These are phyloP conservation scores for Chenopodium album DNA, from an alignment of 148 eudicot genomes.

Conservation along the genomic window DNA sequence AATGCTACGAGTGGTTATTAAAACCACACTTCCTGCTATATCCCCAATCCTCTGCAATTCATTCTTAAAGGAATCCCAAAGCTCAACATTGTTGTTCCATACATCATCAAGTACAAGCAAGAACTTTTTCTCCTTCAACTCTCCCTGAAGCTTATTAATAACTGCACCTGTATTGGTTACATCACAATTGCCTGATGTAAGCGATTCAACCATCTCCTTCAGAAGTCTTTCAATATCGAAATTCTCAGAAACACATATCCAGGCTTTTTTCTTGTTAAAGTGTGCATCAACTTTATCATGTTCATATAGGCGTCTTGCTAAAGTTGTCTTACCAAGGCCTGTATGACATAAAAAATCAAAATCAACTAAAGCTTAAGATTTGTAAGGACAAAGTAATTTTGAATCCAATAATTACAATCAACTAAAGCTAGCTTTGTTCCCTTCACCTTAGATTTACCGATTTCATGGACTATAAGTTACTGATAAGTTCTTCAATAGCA, in stretches of 20 bases:
- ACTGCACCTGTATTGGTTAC: slow-evolving; percentile 1
- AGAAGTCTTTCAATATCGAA: not conserved
- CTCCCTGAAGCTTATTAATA: not conserved
- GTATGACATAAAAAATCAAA: not conserved
- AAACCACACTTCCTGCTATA: slow-evolving; percentile 13
- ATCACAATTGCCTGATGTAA: not conserved
- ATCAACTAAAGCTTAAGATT: not conserved
- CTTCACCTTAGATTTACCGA: not conserved
- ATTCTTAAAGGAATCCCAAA: slow-evolving; percentile 4
- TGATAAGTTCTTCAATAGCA: not conserved
- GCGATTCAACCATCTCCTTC: slow-evolving; percentile 17
- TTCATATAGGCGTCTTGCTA: slow-evolving; percentile 15
- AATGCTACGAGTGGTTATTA: slow-evolving; percentile 14
- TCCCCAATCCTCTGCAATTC: slow-evolving; percentile 6
- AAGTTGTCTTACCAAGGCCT: slow-evolving; percentile 19
- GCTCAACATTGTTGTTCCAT: slow-evolving; percentile 10
- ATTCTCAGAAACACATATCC: slow-evolving; percentile 12
- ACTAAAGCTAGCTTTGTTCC: not conserved
- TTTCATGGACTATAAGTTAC: not conserved
- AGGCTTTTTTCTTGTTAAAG: not conserved
- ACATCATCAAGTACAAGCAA: slow-evolving; percentile 33
- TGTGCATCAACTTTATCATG: not conserved
- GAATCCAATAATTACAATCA: not conserved
- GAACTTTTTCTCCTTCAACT: slow-evolving; percentile 5
- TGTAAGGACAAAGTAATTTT: not conserved